Base-by-base conservation (phyloP, 2,329 filamentous ascomycete genomes). In the Botrytis fabae region DNA sequence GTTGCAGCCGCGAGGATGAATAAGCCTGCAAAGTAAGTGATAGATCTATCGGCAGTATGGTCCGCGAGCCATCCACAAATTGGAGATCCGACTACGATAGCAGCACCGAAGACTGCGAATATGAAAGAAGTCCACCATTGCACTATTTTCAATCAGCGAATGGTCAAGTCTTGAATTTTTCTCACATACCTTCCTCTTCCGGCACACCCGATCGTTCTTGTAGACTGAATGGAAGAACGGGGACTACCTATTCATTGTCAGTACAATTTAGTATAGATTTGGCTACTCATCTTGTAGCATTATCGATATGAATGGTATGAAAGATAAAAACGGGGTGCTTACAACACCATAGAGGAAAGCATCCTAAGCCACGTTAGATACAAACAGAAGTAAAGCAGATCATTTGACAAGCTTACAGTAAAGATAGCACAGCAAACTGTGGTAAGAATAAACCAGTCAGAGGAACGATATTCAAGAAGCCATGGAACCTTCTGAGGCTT, bases 181-280 rank as follows among this genome's bases (percentile, higher is more conserved):
- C 20, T 18, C 18, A 70, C 70, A 51, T 71, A 75, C 74, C 68
- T 79, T 79, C 76, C 65, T 83, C 81, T n/a, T 83, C 78, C 0
- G 83, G 78, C 14, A 91, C 81, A n/a, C 87, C 85, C 44, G 85
- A 86, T 77, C 87, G 86, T 25, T 83, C 80, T 12, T 86, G 84
- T 28, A 93, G 81, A 8, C 90, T 88, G 74, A 91, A 93, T 0
- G 91, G 91, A 16, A 92, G 85, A 32, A 93, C 91, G 1, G 91
- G 91, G 0, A 93, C 87, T 51, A 93, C 86, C 74, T 75, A 22
- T 70, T 28, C n/a, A n/a, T 22, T 51, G 69, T 70, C 42, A 70
- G 59, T 40, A 59, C 16, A 38, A 63, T 18, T 38, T 18, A n/a
- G 25, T 28, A 10, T 22, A 63, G 5, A 2, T 38, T 22, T 35